phyloP scores from a whole-genome alignment of 208 protist species.

The Phytomonas sp. region DNA sequence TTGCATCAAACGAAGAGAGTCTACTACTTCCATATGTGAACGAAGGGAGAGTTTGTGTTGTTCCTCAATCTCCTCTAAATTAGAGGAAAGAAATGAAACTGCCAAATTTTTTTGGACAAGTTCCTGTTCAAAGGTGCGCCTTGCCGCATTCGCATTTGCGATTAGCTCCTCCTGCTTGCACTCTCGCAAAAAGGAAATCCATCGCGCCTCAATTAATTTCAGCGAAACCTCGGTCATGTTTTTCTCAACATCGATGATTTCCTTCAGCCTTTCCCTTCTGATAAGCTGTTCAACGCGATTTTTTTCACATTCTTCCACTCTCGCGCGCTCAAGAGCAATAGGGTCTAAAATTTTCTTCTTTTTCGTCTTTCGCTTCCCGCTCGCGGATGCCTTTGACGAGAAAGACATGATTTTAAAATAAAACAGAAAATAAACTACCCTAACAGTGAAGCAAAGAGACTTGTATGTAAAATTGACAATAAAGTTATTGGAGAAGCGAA shows the following conservation, averaged over 20 bases:
- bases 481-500: constrained; percentile 13
- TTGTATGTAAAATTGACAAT: constrained; percentile 10
- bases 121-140: constrained; percentile 83
- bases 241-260: constrained; percentile 81
- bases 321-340: constrained; percentile 23
- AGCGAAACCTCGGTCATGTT: constrained; percentile 31
- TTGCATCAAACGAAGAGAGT: constrained; percentile 88
- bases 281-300: neutral
- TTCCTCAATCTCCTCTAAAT: constrained; percentile 90
- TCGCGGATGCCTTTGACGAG: constrained; percentile 12
- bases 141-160: constrained; percentile 82
- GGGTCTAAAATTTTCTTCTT: constrained; percentile 54
- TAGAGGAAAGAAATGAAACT: constrained; percentile 79
- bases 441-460: neutral
- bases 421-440: neutral
- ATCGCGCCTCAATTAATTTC: constrained; percentile 71
- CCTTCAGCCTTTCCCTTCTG: constrained; percentile 19
- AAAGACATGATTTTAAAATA: constrained; percentile 15
- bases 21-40: constrained; percentile 87
- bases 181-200: constrained; percentile 86
- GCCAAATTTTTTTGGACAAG: constrained; percentile 92
- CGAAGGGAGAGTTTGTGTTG: constrained; percentile 89
- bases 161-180: constrained; percentile 91
- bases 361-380: constrained; percentile 11
- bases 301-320: constrained; percentile 33